Evolutionary conservation across 305 asterid genomes (phyloP).

Genomic region (Lippia alba): DNA sequence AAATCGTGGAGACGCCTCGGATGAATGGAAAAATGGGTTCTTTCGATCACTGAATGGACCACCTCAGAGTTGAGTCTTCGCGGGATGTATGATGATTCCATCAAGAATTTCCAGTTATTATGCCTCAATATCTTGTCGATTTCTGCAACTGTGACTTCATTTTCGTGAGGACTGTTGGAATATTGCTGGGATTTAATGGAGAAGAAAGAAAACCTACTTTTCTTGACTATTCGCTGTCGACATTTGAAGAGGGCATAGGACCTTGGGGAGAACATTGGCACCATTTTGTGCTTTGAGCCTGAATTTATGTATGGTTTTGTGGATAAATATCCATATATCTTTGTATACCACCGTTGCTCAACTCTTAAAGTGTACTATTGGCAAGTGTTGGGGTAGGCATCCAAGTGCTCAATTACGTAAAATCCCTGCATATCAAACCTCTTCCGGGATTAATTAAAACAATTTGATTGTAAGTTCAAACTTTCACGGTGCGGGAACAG

Average conservation of each 20-base stretch:
- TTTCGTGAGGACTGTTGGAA: conserved; percentile 41
- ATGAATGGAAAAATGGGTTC: conserved; percentile 52
- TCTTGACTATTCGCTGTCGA: conserved; percentile 41
- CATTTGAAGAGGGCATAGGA: conserved; percentile 18
- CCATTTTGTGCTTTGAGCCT: conserved; percentile 37
- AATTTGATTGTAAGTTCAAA: conserved; percentile 3
- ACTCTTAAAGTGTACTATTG: no score
- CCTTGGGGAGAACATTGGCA: conserved; percentile 35
- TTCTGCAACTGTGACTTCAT: conserved; percentile 61
- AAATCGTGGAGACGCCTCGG: conserved; percentile 76
- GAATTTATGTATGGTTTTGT: not conserved
- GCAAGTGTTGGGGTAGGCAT: not conserved
- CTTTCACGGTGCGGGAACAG: not conserved
- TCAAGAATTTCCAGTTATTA: conserved; percentile 62
- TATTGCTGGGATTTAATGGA: conserved; percentile 42
- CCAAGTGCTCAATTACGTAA: not conserved
- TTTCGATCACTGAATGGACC: conserved; percentile 63
- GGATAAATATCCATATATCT: no score
- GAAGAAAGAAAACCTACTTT: conserved; percentile 34
- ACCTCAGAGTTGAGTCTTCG: conserved; percentile 60
- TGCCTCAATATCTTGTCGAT: conserved; percentile 58
- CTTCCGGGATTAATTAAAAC: not conserved
- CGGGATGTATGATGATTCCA: conserved; percentile 65
- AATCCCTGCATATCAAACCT: conserved; percentile 1
- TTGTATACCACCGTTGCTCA: no score